Evolutionary conservation across 2,329 filamentous ascomycete genomes (phyloP).

Genomic region (Xylaria arbuscula): DNA sequence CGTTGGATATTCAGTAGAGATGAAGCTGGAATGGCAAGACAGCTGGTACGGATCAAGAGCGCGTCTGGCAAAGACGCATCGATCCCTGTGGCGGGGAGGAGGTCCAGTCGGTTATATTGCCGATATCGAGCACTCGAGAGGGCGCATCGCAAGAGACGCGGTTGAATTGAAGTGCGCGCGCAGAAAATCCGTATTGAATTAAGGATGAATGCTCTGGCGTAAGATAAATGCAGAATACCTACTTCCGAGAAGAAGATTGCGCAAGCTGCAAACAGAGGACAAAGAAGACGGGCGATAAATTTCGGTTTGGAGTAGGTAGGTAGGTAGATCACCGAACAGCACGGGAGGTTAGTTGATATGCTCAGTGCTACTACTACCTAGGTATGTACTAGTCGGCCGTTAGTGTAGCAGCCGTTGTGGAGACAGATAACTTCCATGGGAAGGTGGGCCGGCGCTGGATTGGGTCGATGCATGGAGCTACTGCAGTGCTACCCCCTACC

Average conservation of each 20-base stretch:
- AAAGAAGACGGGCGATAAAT: conserved; percentile 2
- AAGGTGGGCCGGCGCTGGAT: conserved; percentile 9
- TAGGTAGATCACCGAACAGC: conserved; percentile 8
- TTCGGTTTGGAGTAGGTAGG: background rate
- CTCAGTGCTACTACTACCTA: background rate
- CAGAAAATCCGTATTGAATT: background rate
- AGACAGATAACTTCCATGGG: conserved; percentile 16
- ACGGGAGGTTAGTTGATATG: background rate
- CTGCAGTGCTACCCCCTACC: conserved; percentile 19
- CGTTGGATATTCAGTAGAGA: conserved; percentile 2
- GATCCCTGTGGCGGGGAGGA: background rate
- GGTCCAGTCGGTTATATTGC: conserved; percentile 22
- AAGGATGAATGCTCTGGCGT: conserved; percentile 5
- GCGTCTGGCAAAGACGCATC: background rate
- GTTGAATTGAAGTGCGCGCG: conserved; percentile 10
- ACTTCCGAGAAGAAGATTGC: background rate
- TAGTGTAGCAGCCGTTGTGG: conserved; percentile 12
- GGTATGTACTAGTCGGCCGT: background rate
- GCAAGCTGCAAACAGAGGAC: conserved; percentile 7
- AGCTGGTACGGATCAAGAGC: background rate
- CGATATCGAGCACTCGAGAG: conserved; percentile 3
- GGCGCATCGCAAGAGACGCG: conserved; percentile 29
- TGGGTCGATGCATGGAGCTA: conserved; percentile 25
- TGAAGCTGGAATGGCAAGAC: background rate
- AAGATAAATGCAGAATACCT: background rate